A percentile compares a stretch with the other conserved stretches of the same genome.
phyloP scores from a whole-genome alignment of 441 rosid species.

The Adansonia rubrostipa region DNA sequence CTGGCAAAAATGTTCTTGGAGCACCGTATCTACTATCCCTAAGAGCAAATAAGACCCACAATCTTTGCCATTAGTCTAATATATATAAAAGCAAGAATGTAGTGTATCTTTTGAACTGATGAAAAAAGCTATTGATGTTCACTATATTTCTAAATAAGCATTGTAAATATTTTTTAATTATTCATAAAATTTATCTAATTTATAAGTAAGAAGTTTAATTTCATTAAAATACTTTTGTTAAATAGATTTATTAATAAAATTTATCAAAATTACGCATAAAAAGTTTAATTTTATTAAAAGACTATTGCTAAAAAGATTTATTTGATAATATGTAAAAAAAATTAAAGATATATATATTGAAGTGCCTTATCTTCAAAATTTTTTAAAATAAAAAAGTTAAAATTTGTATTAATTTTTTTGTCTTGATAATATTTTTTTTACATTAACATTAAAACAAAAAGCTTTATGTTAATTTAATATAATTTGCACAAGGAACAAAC shows the following conservation, averaged over 20 bases:
- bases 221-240: slow-evolving; percentile 1
- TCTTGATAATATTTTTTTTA: neutral
- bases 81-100: neutral
- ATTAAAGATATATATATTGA: neutral
- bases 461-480: neutral
- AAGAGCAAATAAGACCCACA: slow-evolving; percentile 26
- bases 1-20: slow-evolving; percentile 73
- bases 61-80: slow-evolving; percentile 13
- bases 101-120: neutral
- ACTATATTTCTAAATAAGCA: neutral
- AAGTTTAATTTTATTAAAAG: neutral
- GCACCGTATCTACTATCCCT: slow-evolving; percentile 83
- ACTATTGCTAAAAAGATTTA: neutral
- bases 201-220: neutral
- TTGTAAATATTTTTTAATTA: neutral
- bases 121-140: neutral
- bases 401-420: neutral
- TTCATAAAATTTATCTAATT: neutral
- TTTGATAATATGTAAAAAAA: neutral
- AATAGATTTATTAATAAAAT: neutral
- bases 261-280: neutral
- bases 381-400: neutral
- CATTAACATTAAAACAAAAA: slow-evolving; percentile 3
- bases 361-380: slow-evolving; percentile 1
- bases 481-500: slow-evolving; percentile 11